phyloP scores from a whole-genome alignment of 176 grass and related monocot genomes.

The Bothriochloa decipiens region DNA sequence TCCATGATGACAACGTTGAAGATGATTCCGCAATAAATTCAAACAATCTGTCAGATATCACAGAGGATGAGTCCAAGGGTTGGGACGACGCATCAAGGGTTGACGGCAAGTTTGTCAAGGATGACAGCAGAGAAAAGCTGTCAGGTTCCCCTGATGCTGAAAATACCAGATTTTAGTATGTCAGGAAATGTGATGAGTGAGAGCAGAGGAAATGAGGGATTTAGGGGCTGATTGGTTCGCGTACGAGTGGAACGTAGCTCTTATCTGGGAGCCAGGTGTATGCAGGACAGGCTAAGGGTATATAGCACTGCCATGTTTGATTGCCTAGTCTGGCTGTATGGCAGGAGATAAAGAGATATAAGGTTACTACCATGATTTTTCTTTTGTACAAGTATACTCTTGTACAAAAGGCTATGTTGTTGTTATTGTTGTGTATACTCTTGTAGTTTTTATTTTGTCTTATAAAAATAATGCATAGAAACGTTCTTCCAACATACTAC shows the following conservation, averaged over 20 bases:
- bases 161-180: neutral
- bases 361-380: too few relatives aligned
- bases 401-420: too few relatives aligned
- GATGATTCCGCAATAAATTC: slow-evolving; percentile 33
- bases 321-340: too few relatives aligned
- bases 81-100: neutral
- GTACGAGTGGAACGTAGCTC: neutral
- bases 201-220: neutral
- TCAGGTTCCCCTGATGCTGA: slow-evolving; percentile 26
- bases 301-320: too few relatives aligned
- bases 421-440: too few relatives aligned
- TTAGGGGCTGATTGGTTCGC: neutral
- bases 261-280: too few relatives aligned
- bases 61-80: slow-evolving; percentile 17
- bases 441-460: too few relatives aligned
- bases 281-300: too few relatives aligned
- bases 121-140: slow-evolving; percentile 15
- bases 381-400: too few relatives aligned
- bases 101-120: neutral
- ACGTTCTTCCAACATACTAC: too few relatives aligned
- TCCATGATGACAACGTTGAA: slow-evolving; percentile 36
- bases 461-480: too few relatives aligned
- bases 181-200: slow-evolving; percentile 2
- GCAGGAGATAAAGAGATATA: too few relatives aligned
- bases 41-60: slow-evolving; percentile 33